A percentile compares a stretch with the other conserved stretches of the same genome.
phyloP scores from a whole-genome alignment of 148 eudicot genomes.

The Diospyros lotus region DNA sequence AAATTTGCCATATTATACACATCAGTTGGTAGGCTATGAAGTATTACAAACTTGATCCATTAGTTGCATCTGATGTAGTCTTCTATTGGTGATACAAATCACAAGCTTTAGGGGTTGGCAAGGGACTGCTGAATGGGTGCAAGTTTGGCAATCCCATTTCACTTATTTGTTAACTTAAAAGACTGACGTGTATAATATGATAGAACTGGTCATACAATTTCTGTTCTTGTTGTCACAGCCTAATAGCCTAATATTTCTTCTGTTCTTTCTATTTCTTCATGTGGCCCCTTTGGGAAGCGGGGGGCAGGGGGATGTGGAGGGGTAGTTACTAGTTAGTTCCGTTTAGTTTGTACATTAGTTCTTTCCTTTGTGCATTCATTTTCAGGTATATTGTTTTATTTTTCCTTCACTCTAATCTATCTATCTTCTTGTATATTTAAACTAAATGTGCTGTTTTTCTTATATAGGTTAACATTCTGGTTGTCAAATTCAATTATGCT shows the following conservation, averaged over 20 bases:
- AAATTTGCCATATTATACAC: neutral
- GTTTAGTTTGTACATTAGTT: neutral
- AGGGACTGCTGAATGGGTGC: neutral
- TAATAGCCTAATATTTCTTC: too few relatives aligned
- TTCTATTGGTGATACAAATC: neutral
- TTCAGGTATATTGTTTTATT: neutral
- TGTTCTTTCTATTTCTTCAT: too few relatives aligned
- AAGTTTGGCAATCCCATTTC: neutral
- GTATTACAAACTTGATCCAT: neutral
- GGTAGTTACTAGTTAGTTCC: too few relatives aligned
- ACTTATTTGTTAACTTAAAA: neutral
- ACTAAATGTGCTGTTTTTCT: neutral
- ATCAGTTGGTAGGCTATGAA: neutral
- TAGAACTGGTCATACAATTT: too few relatives aligned
- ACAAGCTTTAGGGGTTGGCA: constrained; percentile 1
- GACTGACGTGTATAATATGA: too few relatives aligned
- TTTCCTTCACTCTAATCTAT: neutral
- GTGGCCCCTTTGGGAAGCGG: too few relatives aligned
- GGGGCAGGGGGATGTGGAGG: too few relatives aligned
- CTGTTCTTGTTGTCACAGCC: too few relatives aligned
- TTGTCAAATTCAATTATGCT: constrained; percentile 72
- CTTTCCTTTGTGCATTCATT: neutral
- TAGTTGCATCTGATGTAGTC: neutral
- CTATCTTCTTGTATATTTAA: constrained; percentile 1
- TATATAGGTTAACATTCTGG: constrained; percentile 81